Evolutionary conservation across 331 rosid genomes (phyloP).

Genomic region (Ulmus americana): DNA sequence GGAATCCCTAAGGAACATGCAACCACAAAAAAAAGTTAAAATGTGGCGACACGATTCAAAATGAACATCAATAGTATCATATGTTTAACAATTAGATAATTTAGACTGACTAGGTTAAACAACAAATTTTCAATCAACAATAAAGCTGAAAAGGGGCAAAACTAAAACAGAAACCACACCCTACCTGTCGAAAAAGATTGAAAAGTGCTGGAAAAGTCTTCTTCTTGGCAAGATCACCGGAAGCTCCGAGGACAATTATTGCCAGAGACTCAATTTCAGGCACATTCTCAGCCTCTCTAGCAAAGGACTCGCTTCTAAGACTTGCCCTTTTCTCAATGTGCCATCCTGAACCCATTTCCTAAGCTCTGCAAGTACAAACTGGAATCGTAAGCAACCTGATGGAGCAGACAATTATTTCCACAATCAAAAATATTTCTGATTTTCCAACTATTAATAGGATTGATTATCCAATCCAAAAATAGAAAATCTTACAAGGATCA

Average conservation of each 20-base stretch:
- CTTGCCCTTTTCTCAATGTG: slow-evolving; percentile 39
- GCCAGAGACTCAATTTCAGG: slow-evolving; percentile 67
- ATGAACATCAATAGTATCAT: background rate
- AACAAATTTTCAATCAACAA: background rate
- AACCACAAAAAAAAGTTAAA: slow-evolving; percentile 12
- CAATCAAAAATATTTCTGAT: background rate
- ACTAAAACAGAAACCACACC: background rate
- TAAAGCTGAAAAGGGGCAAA: background rate
- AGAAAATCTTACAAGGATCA: no score
- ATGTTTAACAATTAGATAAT: background rate
- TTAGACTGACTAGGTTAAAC: slow-evolving; percentile 1
- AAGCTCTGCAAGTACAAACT: slow-evolving; percentile 19
- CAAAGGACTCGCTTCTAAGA: slow-evolving; percentile 30
- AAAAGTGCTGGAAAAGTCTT: slow-evolving; percentile 88
- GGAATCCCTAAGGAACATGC: slow-evolving; percentile 59
- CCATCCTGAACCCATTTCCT: slow-evolving; percentile 70
- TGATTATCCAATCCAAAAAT: no score
- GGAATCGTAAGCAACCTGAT: background rate
- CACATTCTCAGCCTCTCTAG: slow-evolving; percentile 38
- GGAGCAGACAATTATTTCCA: background rate
- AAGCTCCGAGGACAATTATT: slow-evolving; percentile 84
- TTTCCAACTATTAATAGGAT: no score
- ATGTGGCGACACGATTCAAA: background rate
- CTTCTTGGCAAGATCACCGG: slow-evolving; percentile 92
- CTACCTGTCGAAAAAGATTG: slow-evolving; percentile 66